Conservation (phyloP, 2,329 filamentous ascomycete species). For the Penicillium sp. region DNA sequence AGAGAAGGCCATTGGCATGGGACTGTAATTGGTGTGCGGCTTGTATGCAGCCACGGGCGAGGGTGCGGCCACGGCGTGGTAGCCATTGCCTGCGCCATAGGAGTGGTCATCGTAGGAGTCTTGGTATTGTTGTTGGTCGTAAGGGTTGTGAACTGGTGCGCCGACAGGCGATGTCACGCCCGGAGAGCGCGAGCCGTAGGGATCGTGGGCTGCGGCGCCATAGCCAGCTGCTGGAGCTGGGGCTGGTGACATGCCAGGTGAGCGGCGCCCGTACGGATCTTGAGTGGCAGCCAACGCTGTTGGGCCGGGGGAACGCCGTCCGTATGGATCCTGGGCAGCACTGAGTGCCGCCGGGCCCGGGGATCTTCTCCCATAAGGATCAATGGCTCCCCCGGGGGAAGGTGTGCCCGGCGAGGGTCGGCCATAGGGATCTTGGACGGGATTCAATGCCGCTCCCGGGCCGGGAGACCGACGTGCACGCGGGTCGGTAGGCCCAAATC, state of each 20-base stretch:
- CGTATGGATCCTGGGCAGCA: slow-evolving; percentile 18
- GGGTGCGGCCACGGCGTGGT: slow-evolving; percentile 17
- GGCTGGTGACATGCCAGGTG: slow-evolving; percentile 12
- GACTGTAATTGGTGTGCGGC: slow-evolving; percentile 22
- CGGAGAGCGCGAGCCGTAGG: slow-evolving; percentile 6
- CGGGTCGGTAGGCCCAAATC: slow-evolving; percentile 20
- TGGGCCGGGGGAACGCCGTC: slow-evolving; percentile 20
- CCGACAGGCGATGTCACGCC: slow-evolving; percentile 11
- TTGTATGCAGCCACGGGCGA: slow-evolving; percentile 23
- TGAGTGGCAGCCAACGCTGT: slow-evolving; percentile 8
- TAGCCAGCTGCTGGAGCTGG: not conserved
- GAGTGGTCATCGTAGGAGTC: slow-evolving; percentile 16
- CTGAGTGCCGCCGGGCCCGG: slow-evolving; percentile 6
- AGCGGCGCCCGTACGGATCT: slow-evolving; percentile 23
- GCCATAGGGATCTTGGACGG: slow-evolving; percentile 10
- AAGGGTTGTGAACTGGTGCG: slow-evolving; percentile 22
- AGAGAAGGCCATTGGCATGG: slow-evolving; percentile 22
- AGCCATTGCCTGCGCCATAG: slow-evolving; percentile 6
- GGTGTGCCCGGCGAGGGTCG: slow-evolving; percentile 12
- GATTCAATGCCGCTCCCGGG: slow-evolving; percentile 6
- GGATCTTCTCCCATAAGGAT: slow-evolving; percentile 20
- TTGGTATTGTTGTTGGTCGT: slow-evolving; percentile 17
- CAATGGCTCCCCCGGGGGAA: slow-evolving; percentile 10
- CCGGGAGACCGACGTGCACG: slow-evolving; percentile 16
- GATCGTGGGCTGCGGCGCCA: slow-evolving; percentile 1